phyloP scores from a whole-genome alignment of 176 grass and related monocot species.

The Luzula sylvatica region DNA sequence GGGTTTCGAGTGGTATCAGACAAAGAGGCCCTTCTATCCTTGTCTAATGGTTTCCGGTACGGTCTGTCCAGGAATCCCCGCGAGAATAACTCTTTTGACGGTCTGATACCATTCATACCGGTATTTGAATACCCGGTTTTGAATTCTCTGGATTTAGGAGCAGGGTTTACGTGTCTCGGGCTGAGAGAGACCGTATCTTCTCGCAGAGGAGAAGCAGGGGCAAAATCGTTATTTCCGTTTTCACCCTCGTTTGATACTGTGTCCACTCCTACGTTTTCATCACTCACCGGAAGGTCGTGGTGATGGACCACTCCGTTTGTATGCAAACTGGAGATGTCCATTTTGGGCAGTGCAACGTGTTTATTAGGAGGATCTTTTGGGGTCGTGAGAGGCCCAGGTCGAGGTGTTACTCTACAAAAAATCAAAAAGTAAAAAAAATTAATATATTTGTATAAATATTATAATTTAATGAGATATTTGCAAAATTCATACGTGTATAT shows the following conservation, averaged over 20 bases:
- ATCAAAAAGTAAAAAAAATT: not conserved
- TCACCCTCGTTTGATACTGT: conserved; percentile 20
- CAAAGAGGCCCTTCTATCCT: conserved; percentile 23
- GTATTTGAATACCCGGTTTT: conserved; percentile 14
- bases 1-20: conserved; percentile 6
- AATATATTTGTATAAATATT: not conserved
- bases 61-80: conserved; percentile 51
- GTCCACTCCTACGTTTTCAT: conserved; percentile 30
- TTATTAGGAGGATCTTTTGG: conserved; percentile 17
- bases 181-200: conserved; percentile 26
- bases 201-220: conserved; percentile 38
- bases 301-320: not conserved
- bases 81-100: conserved; percentile 34
- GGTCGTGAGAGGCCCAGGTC: conserved; percentile 19
- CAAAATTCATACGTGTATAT: conserved; percentile 1
- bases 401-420: conserved; percentile 10
- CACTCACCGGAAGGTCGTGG: not conserved
- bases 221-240: conserved; percentile 20
- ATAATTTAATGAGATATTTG: not conserved
- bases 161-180: not conserved
- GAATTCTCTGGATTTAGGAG: conserved; percentile 19
- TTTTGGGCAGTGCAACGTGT: not conserved
- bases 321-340: not conserved
- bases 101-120: conserved; percentile 16
- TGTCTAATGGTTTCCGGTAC: conserved; percentile 29